Conservation (phyloP, 768 basidiomycete genomes). For the Kondoa malvinella region DNA sequence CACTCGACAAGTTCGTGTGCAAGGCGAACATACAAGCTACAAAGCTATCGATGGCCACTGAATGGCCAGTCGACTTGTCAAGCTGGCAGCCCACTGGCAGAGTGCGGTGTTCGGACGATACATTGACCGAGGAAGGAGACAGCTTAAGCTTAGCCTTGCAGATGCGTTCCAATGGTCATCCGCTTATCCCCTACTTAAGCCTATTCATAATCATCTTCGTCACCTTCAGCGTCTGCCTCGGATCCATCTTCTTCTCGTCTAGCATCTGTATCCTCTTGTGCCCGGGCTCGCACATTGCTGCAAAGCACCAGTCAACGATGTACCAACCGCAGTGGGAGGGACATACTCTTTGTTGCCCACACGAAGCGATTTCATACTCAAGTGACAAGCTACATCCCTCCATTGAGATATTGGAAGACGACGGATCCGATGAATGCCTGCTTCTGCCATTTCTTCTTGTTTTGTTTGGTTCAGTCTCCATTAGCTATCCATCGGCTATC, state of each 20-base stretch:
- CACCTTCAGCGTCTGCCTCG: background rate
- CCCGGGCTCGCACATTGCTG: background rate
- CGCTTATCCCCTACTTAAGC: no score
- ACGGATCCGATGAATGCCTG: background rate
- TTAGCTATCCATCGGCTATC: no score
- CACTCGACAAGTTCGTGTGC: no score
- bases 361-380: background rate
- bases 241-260: background rate
- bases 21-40: no score
- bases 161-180: no score
- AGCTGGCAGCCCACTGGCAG: no score
- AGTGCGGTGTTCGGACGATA: no score
- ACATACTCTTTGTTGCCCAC: background rate
- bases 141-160: no score
- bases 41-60: no score
- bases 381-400: background rate
- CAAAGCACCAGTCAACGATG: background rate
- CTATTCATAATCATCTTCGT: background rate
- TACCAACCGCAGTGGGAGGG: background rate
- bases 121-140: no score
- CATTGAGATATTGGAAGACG: background rate
- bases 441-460: background rate
- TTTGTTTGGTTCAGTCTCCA: background rate
- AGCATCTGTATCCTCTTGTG: background rate
- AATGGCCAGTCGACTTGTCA: no score